Evolutionary conservation across 2,329 filamentous ascomycete species (phyloP).

Genomic region (Curvularia sp.): DNA sequence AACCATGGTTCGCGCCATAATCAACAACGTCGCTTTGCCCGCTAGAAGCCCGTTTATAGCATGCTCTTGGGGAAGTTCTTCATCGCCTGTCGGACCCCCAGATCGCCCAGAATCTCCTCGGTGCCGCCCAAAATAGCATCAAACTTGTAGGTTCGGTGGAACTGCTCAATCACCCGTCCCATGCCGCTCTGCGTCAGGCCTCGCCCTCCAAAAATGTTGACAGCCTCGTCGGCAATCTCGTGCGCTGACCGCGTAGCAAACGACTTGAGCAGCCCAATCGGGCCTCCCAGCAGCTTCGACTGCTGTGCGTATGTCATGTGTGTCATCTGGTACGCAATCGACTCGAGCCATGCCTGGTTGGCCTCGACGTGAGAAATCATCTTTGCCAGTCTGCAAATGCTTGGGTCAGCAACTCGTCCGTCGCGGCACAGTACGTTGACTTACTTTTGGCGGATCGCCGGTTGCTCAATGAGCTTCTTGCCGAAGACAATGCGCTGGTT

Average conservation of each 20-base stretch:
- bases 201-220: slow-evolving; percentile 85
- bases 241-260: slow-evolving; percentile 77
- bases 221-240: slow-evolving; percentile 82
- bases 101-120: slow-evolving; percentile 81
- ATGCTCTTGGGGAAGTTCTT: slow-evolving; percentile 84
- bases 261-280: slow-evolving; percentile 83
- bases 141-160: slow-evolving; percentile 82
- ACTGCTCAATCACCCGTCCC: slow-evolving; percentile 83
- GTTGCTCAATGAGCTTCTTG: slow-evolving; percentile 82
- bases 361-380: slow-evolving; percentile 85
- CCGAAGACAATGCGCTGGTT: slow-evolving; percentile 86
- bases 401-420: slow-evolving; percentile 7
- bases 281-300: slow-evolving; percentile 75
- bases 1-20: slow-evolving; percentile 31
- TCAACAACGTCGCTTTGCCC: too few relatives aligned
- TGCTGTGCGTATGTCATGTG: slow-evolving; percentile 82
- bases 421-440: slow-evolving; percentile 21
- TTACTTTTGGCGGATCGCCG: slow-evolving; percentile 79
- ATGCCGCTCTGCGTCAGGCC: slow-evolving; percentile 82
- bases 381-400: slow-evolving; percentile 68
- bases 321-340: slow-evolving; percentile 86
- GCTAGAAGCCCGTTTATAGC: slow-evolving; percentile 57
- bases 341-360: slow-evolving; percentile 86
- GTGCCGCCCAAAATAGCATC: slow-evolving; percentile 72
- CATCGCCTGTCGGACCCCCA: slow-evolving; percentile 84